phyloP scores from a whole-genome alignment of 768 basidiomycete species.

The Boletus vermiculosoides region DNA sequence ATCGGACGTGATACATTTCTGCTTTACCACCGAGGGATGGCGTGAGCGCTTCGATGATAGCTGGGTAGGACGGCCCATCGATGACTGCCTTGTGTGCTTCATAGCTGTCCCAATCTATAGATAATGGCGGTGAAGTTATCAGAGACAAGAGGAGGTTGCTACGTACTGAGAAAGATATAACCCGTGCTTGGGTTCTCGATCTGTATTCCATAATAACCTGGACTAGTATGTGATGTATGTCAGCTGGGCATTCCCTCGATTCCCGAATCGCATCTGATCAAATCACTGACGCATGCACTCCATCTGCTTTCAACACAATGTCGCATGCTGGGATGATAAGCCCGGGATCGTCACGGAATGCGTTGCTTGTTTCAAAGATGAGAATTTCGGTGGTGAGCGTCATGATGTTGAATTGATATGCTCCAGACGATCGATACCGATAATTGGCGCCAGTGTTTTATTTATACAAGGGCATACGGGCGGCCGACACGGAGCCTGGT shows the following conservation, averaged over 20 bases:
- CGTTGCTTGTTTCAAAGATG: slow-evolving; percentile 17
- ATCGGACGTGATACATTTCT: slow-evolving; percentile 24
- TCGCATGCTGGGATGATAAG: slow-evolving; percentile 6
- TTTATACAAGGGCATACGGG: no score
- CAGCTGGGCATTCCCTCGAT: not conserved
- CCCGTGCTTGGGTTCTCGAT: slow-evolving; percentile 16
- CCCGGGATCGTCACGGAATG: slow-evolving; percentile 3
- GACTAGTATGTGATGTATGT: slow-evolving; percentile 9
- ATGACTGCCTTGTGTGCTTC: slow-evolving; percentile 22
- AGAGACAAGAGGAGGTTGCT: not conserved
- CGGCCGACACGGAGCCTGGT: no score
- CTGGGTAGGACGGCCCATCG: not conserved
- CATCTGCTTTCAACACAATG: slow-evolving; percentile 8
- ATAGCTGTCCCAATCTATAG: slow-evolving; percentile 27
- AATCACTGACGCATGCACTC: slow-evolving; percentile 14
- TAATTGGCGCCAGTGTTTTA: no score
- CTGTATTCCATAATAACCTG: slow-evolving; percentile 21
- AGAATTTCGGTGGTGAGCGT: slow-evolving; percentile 23
- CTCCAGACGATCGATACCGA: not conserved
- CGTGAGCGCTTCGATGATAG: slow-evolving; percentile 2
- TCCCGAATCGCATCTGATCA: not conserved
- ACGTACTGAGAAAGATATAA: slow-evolving; percentile 20
- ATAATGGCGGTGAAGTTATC: not conserved
- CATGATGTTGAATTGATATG: slow-evolving; percentile 3
- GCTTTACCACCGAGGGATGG: slow-evolving; percentile 1